Evolutionary conservation across 2,329 filamentous ascomycete genomes (phyloP).

Genomic region (Fusarium bulbicola): DNA sequence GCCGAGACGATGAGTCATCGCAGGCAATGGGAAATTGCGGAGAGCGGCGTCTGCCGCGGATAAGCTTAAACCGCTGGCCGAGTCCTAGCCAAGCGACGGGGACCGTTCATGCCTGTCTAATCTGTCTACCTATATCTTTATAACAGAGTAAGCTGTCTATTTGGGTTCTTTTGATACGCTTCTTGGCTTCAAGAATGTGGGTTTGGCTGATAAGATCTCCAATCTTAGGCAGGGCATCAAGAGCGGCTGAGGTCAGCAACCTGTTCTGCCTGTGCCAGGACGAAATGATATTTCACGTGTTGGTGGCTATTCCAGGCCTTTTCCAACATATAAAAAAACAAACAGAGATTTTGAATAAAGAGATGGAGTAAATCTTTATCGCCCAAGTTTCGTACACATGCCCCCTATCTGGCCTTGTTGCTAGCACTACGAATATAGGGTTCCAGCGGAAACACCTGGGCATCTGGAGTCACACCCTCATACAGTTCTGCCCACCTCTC

Average conservation of each 20-base stretch:
- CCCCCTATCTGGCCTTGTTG: conserved; percentile 9
- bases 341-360: too few species aligned
- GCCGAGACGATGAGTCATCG: background rate
- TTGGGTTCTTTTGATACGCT: accelerated
- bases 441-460: conserved; percentile 19
- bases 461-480: conserved; percentile 9
- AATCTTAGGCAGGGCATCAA: background rate
- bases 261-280: too few species aligned
- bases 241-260: too few species aligned
- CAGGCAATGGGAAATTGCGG: background rate
- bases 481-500: conserved; percentile 26
- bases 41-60: background rate
- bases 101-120: background rate
- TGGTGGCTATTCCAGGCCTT: too few species aligned
- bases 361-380: background rate
- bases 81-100: too few species aligned
- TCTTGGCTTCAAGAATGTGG: background rate
- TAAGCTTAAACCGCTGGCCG: too few species aligned
- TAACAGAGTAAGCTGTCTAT: accelerated
- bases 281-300: too few species aligned
- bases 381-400: accelerated
- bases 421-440: conserved; percentile 27
- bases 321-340: too few species aligned
- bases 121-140: background rate
- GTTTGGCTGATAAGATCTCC: accelerated